Evolutionary conservation across 1,284 basidiomycete species (phyloP).

Genomic region (Anthracocystis panici-leucophaei): DNA sequence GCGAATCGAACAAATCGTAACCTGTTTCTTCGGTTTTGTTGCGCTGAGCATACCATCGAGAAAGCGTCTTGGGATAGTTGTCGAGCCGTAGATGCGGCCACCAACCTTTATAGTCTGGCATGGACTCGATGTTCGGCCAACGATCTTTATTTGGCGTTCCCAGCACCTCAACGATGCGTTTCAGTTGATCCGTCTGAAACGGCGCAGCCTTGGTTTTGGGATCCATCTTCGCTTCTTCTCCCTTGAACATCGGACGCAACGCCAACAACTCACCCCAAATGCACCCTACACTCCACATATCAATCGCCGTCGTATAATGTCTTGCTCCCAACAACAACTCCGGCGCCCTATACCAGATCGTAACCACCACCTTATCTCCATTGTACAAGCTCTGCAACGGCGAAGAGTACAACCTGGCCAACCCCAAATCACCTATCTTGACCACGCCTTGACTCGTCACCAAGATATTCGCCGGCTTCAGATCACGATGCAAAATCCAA

Average conservation of each 20-base stretch:
- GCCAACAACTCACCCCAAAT: slow-evolving; percentile 95
- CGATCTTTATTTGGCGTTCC: slow-evolving; percentile 86
- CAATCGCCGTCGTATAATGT: slow-evolving; percentile 95
- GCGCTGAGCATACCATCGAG: slow-evolving; percentile 81
- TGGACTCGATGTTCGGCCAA: slow-evolving; percentile 89
- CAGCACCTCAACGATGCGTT: slow-evolving; percentile 93
- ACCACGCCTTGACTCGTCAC: slow-evolving; percentile 89
- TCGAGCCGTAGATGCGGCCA: slow-evolving; percentile 57
- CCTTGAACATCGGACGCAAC: slow-evolving; percentile 96
- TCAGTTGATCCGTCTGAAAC: slow-evolving; percentile 79
- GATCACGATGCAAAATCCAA: slow-evolving; percentile 94
- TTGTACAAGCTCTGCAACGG: slow-evolving; percentile 82
- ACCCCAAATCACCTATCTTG: slow-evolving; percentile 96
- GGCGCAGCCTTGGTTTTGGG: slow-evolving; percentile 65
- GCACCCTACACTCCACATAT: slow-evolving; percentile 98
- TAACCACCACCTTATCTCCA: slow-evolving; percentile 97
- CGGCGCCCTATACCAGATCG: slow-evolving; percentile 98
- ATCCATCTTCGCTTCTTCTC: slow-evolving; percentile 96
- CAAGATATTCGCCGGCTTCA: slow-evolving; percentile 98
- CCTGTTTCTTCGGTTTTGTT: slow-evolving; percentile 70
- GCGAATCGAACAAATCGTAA: slow-evolving; percentile 58
- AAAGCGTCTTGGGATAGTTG: slow-evolving; percentile 76
- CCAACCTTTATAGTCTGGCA: slow-evolving; percentile 81
- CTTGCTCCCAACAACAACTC: slow-evolving; percentile 93
- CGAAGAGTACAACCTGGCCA: slow-evolving; percentile 86